Conservation (phyloP, 441 rosid species). For the Gossypium schwendimanii region DNA sequence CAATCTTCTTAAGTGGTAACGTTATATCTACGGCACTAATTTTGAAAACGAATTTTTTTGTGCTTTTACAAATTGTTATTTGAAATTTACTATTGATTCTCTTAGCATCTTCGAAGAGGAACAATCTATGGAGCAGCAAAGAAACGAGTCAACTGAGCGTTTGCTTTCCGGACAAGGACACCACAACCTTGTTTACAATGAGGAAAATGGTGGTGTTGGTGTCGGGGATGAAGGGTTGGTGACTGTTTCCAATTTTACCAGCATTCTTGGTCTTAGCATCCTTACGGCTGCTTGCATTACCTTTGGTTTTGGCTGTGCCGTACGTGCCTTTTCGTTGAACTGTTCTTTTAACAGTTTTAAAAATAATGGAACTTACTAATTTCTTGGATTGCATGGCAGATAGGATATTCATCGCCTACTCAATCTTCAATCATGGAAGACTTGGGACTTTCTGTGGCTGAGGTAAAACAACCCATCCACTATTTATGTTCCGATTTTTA, state of each 20-base stretch:
- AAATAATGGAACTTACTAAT: background rate
- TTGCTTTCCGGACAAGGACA: background rate
- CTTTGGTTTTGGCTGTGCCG: slow-evolving; percentile 36
- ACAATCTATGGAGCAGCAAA: background rate
- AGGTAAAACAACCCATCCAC: slow-evolving; percentile 15
- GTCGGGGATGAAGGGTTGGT: background rate
- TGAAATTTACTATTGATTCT: background rate
- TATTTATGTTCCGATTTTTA: background rate
- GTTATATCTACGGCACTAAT: too few relatives aligned
- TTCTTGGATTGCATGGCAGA: slow-evolving; percentile 15
- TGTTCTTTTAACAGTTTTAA: too few relatives aligned
- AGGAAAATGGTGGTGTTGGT: background rate
- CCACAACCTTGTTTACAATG: background rate
- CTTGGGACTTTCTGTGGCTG: slow-evolving; percentile 37
- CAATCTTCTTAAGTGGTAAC: too few relatives aligned
- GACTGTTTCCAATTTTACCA: slow-evolving; percentile 19
- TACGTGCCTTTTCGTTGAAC: background rate
- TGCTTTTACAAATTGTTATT: too few relatives aligned
- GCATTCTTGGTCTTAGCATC: slow-evolving; percentile 36
- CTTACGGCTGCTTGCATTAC: slow-evolving; percentile 41
- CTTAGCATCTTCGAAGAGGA: background rate
- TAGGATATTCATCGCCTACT: slow-evolving; percentile 46
- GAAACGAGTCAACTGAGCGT: background rate
- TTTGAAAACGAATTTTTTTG: too few relatives aligned
- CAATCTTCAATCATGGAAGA: slow-evolving; percentile 38